Evolutionary conservation across 1,284 basidiomycete genomes (phyloP).

Genomic region (Cutaneotrichosporon sp.): DNA sequence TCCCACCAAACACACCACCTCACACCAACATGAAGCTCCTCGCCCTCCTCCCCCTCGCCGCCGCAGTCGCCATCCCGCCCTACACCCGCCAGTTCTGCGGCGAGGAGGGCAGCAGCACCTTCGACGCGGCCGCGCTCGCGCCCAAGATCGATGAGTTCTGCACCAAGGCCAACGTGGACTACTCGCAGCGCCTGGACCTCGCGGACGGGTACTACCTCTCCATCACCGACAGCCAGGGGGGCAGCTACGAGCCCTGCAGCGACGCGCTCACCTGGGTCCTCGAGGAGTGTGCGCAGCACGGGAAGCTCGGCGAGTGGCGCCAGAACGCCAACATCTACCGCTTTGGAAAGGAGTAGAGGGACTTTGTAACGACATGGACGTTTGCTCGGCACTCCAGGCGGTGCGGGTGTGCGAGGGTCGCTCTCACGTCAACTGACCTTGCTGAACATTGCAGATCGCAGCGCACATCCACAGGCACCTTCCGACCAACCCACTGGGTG

Average conservation of each 20-base stretch:
- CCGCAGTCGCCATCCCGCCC: neutral
- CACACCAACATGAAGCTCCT: too few relatives aligned
- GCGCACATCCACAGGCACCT: too few relatives aligned
- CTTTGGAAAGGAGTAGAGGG: neutral
- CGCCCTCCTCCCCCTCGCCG: neutral
- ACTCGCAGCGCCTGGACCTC: neutral
- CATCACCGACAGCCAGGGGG: neutral
- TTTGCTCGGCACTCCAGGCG: too few relatives aligned
- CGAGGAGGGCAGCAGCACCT: too few relatives aligned
- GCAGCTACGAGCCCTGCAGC: neutral
- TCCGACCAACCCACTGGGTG: too few relatives aligned
- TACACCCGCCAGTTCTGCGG: neutral
- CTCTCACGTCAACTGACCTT: too few relatives aligned
- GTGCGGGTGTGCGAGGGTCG: too few relatives aligned
- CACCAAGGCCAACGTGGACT: neutral
- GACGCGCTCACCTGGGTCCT: neutral
- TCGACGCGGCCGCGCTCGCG: too few relatives aligned
- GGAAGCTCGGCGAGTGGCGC: neutral
- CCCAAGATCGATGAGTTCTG: neutral
- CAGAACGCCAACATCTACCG: neutral
- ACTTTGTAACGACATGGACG: too few relatives aligned
- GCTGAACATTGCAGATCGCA: too few relatives aligned
- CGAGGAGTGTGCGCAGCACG: neutral
- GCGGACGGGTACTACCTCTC: neutral
- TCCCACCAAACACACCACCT: too few relatives aligned